Base-by-base conservation (phyloP, 768 basidiomycete genomes). In the Boletus rubescentipes region DNA sequence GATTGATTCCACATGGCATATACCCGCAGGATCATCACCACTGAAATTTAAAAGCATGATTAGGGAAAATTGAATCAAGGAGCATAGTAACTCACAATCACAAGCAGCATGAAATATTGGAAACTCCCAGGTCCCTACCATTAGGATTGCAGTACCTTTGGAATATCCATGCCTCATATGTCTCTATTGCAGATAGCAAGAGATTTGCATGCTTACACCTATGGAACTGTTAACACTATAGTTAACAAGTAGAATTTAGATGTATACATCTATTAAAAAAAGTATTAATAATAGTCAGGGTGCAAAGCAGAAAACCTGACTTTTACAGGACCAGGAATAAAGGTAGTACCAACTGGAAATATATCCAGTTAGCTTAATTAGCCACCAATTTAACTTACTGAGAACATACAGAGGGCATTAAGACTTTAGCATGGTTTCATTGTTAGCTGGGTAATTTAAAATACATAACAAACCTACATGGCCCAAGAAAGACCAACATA, bases 1-100 rank as follows among this genome's bases (percentile, higher is more conserved):
- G 53, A 62, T n/a, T 23, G 53, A 15, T 23, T 39, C 49, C 54
- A 61, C 48, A 61, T 49, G 36, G 58, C 42, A 47, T 60, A 60
- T 1, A 61, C 58, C 0, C 58, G 44, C 7, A 61, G 26, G 23
- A 61, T 38, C 59, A 61, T 61, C 14, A 61, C 16, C 5, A 61
- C 60, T 61, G 3, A 9, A 38, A 32, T 18, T 14, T 26, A 3
- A 30, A 34, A 20, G 11, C 9, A 44, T 26, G 11, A 10, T 20
- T 6, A 26, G n/a, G 4, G 9, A 16, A 18, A 9, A 21, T 5
- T 1, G 14, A 31, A n/a, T 14, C 26, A 1, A 14, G 16, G 2
- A 6, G 4, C 3, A 18, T 14, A 20, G 6, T 18, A 34, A 46
- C 61, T 38, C 11, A 61, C 60, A 44, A 40, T 61, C 60, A 5